Evolutionary conservation across 2,329 filamentous ascomycete genomes (phyloP).

Genomic region (Fusarium cyanostomum): DNA sequence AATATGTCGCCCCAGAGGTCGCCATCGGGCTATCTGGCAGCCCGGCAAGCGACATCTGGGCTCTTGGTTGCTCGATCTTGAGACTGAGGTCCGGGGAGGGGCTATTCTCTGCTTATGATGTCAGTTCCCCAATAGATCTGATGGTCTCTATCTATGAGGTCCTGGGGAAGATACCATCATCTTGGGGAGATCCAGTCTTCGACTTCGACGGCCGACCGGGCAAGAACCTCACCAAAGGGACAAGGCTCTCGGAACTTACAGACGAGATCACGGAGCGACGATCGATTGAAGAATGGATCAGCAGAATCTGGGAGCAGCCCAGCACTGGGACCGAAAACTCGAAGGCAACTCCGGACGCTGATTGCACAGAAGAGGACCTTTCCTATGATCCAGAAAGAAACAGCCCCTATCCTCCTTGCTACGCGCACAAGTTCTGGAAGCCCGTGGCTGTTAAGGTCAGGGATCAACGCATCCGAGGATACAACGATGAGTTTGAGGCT

Average conservation of each 20-base stretch:
- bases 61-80: background rate
- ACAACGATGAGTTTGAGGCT: constrained; percentile 18
- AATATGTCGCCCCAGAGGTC: constrained; percentile 37
- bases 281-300: background rate
- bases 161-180: background rate
- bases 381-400: background rate
- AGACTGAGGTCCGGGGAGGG: background rate
- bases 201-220: constrained; percentile 10
- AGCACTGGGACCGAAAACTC: background rate
- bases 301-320: background rate
- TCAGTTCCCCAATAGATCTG: background rate
- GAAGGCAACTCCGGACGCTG: background rate
- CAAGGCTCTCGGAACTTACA: background rate
- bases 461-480: constrained; percentile 22
- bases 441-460: constrained; percentile 26
- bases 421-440: constrained; percentile 29
- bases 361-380: background rate
- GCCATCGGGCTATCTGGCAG: constrained; percentile 21
- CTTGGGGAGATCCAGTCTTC: background rate
- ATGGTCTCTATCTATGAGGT: background rate
- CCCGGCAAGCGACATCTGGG: background rate
- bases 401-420: background rate
- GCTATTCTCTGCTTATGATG: background rate
- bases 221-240: background rate
- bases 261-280: background rate